Conservation (phyloP, 2,329 filamentous ascomycete species). For the Cladosporium sp. region DNA sequence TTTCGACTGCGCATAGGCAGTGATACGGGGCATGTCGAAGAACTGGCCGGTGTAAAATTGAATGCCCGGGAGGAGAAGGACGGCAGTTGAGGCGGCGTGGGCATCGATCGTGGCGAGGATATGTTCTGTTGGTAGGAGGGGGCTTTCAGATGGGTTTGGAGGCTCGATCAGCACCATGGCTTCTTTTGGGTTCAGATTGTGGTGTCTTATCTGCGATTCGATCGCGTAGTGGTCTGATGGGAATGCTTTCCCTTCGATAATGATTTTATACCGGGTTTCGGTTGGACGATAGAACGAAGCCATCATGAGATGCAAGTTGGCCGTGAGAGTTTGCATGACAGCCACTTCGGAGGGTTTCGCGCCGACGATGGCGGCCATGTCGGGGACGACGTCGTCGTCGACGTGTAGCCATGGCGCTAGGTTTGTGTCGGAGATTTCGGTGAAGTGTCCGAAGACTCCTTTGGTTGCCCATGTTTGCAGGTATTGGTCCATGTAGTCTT, state of each 20-base stretch:
- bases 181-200: conserved; percentile 60
- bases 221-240: conserved; percentile 86
- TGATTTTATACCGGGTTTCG: conserved; percentile 65
- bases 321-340: conserved; percentile 82
- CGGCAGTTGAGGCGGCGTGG: conserved; percentile 66
- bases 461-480: conserved; percentile 79
- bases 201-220: conserved; percentile 71
- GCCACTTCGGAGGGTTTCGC: conserved; percentile 69
- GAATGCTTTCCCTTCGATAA: conserved; percentile 86
- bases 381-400: conserved; percentile 65
- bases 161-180: conserved; percentile 69
- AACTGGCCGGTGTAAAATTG: conserved; percentile 90
- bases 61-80: conserved; percentile 77
- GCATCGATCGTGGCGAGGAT: conserved; percentile 69
- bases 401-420: conserved; percentile 72
- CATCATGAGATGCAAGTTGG: conserved; percentile 76
- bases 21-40: conserved; percentile 78
- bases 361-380: conserved; percentile 70
- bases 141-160: conserved; percentile 47
- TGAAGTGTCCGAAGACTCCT: conserved; percentile 81
- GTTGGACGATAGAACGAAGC: conserved; percentile 76
- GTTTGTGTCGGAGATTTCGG: conserved; percentile 60
- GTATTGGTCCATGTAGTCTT: conserved; percentile 63
- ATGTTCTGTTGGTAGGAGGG: conserved; percentile 59
- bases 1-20: conserved; percentile 64